A percentile compares a stretch with the other conserved stretches of the same genome.
phyloP scores from a whole-genome alignment of 2,329 filamentous ascomycete genomes.

The Ophiostoma populinum region DNA sequence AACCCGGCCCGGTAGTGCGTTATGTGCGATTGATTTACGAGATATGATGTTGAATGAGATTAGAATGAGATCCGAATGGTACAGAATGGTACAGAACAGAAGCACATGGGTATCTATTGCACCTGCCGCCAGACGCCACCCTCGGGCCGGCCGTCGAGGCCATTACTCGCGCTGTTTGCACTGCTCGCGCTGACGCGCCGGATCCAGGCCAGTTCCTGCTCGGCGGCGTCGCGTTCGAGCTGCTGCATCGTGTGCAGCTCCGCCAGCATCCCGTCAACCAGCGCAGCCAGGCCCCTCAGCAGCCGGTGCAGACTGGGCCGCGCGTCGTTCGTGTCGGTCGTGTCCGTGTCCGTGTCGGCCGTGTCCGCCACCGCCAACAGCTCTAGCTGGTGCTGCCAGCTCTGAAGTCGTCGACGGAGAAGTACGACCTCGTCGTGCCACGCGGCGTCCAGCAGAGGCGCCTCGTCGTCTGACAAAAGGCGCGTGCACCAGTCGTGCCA shows the following conservation, averaged over 20 bases:
- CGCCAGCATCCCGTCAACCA: conserved; percentile 42
- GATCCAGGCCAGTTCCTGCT: conserved; percentile 42
- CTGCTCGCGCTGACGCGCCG: conserved; percentile 30
- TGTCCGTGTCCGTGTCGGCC: neutral
- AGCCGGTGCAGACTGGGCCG: conserved; percentile 27
- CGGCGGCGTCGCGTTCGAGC: conserved; percentile 39
- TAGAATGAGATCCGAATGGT: too few relatives aligned
- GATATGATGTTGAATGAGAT: too few relatives aligned
- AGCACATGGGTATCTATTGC: too few relatives aligned
- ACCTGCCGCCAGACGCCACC: too few relatives aligned
- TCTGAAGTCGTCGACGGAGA: conserved; percentile 35
- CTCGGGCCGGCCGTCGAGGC: too few relatives aligned
- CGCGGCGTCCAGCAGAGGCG: conserved; percentile 28
- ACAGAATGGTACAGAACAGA: too few relatives aligned
- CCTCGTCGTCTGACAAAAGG: conserved; percentile 18
- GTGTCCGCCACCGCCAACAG: neutral
- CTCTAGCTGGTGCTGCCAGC: conserved; percentile 8
- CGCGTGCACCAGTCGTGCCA: conserved; percentile 10
- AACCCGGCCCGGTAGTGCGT: too few relatives aligned
- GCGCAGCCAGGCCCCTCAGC: conserved; percentile 26
- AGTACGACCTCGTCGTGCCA: conserved; percentile 43
- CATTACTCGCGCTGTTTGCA: too few relatives aligned
- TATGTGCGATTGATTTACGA: too few relatives aligned
- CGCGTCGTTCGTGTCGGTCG: neutral
- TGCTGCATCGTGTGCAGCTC: conserved; percentile 45